These are phyloP conservation scores for Aspergillus nidulans DNA, from an alignment of 495 filamentous ascomycete species.

Conservation along the genomic window DNA sequence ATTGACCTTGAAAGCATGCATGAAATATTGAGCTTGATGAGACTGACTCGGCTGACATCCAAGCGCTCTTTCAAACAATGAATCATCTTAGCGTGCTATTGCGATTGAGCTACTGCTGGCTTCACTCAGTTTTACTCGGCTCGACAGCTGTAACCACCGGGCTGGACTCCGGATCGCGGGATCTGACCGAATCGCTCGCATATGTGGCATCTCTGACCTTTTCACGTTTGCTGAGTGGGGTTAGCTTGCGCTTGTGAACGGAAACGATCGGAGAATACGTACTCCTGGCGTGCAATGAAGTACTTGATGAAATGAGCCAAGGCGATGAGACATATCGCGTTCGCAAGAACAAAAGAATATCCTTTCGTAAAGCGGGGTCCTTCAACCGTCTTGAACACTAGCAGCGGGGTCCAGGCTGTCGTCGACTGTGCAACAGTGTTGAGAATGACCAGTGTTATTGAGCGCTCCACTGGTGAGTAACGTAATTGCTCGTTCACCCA, in stretches of 20 bases:
- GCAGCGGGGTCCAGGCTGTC: slow-evolving; percentile 30
- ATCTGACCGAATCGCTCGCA: not conserved
- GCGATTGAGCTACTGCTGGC: not conserved
- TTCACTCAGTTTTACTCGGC: not conserved
- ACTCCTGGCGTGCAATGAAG: slow-evolving; percentile 9
- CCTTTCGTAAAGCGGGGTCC: slow-evolving; percentile 46
- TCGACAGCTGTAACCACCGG: not conserved
- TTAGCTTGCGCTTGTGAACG: not conserved
- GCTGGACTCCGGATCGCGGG: slow-evolving; percentile 1
- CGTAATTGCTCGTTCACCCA: slow-evolving; percentile 49
- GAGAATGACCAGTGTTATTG: slow-evolving; percentile 48
- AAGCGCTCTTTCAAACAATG: not conserved
- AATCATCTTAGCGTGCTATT: slow-evolving; percentile 4
- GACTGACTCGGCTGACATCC: slow-evolving; percentile 4
- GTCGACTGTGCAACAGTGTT: slow-evolving; percentile 51
- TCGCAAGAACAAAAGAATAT: slow-evolving; percentile 43
- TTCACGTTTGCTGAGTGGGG: not conserved
- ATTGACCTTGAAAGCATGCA: not conserved
- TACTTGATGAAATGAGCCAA: slow-evolving; percentile 8
- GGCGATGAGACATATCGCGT: slow-evolving; percentile 40
- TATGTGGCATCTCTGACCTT: not conserved
- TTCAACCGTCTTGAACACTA: slow-evolving; percentile 42
- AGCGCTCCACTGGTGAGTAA: slow-evolving; percentile 54
- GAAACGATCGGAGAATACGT: not conserved
- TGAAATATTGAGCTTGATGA: not conserved